Percentiles rank a stretch among this genome's conserved stretches.
Conservation (phyloP, 2,329 filamentous ascomycete species). For the Parasarocladium wereldwijsianum region DNA sequence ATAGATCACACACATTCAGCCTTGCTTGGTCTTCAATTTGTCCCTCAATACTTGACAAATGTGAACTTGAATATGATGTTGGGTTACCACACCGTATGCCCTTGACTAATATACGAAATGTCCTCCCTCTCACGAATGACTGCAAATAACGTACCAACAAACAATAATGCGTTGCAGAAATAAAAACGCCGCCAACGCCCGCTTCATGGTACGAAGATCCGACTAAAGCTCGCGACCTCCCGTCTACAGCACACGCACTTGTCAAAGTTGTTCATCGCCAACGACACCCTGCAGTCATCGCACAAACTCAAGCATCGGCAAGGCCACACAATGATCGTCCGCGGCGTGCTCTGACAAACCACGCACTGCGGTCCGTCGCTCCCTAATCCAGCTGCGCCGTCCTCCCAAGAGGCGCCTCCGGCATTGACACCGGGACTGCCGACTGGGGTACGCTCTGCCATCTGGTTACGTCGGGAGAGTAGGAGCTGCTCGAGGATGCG, state of each 20-base stretch:
- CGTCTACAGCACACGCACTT: constrained; percentile 90
- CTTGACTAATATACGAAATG: too few relatives aligned
- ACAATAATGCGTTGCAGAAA: background rate
- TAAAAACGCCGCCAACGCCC: constrained; percentile 4
- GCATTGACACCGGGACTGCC: constrained; percentile 8
- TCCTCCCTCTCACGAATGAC: background rate
- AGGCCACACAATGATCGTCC: constrained; percentile 90
- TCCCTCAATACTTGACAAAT: too few relatives aligned
- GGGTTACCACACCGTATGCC: too few relatives aligned
- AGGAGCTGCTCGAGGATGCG: constrained; percentile 45
- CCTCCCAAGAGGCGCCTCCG: constrained; percentile 39
- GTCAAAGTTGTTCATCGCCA: constrained; percentile 95
- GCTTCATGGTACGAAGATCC: constrained; percentile 67
- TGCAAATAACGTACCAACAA: background rate
- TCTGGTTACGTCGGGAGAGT: constrained; percentile 31
- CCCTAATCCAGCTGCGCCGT: constrained; percentile 60
- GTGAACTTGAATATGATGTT: too few relatives aligned
- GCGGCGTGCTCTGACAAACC: constrained; percentile 74
- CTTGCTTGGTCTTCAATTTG: too few relatives aligned
- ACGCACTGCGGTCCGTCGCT: constrained; percentile 70
- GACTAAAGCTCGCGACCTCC: constrained; percentile 77
- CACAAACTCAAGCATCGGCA: constrained; percentile 89
- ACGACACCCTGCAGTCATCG: constrained; percentile 83
- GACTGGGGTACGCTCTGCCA: too few relatives aligned
- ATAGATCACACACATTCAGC: too few relatives aligned